These are phyloP conservation scores for Colletotrichum higginsianum DNA, from an alignment of 2,329 filamentous ascomycete species.

Conservation along the genomic window DNA sequence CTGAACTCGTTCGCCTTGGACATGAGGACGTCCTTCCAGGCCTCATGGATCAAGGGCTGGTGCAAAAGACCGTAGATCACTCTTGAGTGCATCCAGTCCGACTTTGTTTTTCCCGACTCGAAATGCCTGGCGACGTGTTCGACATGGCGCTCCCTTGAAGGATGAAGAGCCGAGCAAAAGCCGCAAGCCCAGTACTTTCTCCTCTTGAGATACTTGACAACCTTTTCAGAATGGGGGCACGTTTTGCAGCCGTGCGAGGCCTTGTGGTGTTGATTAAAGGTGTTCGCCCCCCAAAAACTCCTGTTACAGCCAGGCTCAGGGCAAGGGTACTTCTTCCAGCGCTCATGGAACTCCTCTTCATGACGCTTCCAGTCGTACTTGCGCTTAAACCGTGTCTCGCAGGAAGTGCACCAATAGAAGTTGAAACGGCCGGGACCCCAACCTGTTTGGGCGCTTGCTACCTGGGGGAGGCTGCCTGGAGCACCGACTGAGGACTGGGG, in stretches of 20 bases:
- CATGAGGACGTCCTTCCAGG: conserved; percentile 71
- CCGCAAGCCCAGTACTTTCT: conserved; percentile 79
- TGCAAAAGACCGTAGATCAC: conserved; percentile 78
- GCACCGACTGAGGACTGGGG: conserved; percentile 43
- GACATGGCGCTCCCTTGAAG: conserved; percentile 76
- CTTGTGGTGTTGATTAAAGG: conserved; percentile 78
- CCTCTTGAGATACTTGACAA: conserved; percentile 74
- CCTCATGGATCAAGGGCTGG: conserved; percentile 72
- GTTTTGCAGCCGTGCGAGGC: conserved; percentile 76
- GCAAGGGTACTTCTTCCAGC: conserved; percentile 77
- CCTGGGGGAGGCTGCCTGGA: conserved; percentile 36
- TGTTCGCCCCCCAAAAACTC: conserved; percentile 78
- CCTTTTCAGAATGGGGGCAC: conserved; percentile 75
- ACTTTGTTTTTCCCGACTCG: conserved; percentile 73
- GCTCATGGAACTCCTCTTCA: conserved; percentile 79
- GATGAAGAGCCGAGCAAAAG: conserved; percentile 75
- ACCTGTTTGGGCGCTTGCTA: conserved; percentile 43
- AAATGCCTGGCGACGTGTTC: conserved; percentile 79
- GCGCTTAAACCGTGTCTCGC: conserved; percentile 76
- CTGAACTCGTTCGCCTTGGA: conserved; percentile 69
- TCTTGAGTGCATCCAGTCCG: conserved; percentile 78
- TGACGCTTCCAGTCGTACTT: conserved; percentile 81
- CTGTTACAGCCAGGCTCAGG: conserved; percentile 75
- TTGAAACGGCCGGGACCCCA: conserved; percentile 51
- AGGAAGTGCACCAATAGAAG: conserved; percentile 71